Evolutionary conservation across 768 basidiomycete genomes (phyloP), one percentile per base, ranked within the genome.

Genomic region (Lentinula sp.): DNA sequence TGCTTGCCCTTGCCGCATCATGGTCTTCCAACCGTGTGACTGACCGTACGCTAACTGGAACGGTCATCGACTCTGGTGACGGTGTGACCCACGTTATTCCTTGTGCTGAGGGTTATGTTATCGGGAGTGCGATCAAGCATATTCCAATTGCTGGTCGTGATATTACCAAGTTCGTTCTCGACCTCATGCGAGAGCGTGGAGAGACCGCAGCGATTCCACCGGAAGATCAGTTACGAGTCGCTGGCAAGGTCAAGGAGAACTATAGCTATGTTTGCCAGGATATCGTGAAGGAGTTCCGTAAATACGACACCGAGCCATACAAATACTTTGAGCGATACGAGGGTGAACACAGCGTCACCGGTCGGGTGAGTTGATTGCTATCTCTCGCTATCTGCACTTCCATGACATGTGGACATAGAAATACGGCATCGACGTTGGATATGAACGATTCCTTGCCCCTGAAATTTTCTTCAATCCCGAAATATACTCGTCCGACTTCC

Each of bases 401-500:
- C 31, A 18, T 52, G 5, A 53, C 13, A 42, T 40, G 16, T n/a
- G 43, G 6, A 35, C 23, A 60, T 70, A 95, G 95, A 92, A 94
- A 90, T 98, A 99, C 76, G 74, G 81, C 18, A 78, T 98, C 52
- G 96, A 99, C 68, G 86, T 99, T 61, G 97, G 97, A 18, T 98
- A 98, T 74, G 97, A 98, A 73, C 93, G 97, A 28, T 99, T 99
- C 84, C 86, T 98, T 57, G 97, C 96, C 5, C 95, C 97, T 5
- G 97, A 98, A 74, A 97, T 98, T 68, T 98, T 98, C 79, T 98
- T 98, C 84, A 98, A 98, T 77, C 97, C 97, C 13, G 96, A 99
- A 74, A 98, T 99, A 66, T 91, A 91, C 73, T 97, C 95, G 0
- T 95, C 93, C 43, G 96, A 98, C 73, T 98, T 98, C 81, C 74